Evolutionary conservation across 2,329 filamentous ascomycete species (phyloP).

Genomic region (Neonectria punicea): DNA sequence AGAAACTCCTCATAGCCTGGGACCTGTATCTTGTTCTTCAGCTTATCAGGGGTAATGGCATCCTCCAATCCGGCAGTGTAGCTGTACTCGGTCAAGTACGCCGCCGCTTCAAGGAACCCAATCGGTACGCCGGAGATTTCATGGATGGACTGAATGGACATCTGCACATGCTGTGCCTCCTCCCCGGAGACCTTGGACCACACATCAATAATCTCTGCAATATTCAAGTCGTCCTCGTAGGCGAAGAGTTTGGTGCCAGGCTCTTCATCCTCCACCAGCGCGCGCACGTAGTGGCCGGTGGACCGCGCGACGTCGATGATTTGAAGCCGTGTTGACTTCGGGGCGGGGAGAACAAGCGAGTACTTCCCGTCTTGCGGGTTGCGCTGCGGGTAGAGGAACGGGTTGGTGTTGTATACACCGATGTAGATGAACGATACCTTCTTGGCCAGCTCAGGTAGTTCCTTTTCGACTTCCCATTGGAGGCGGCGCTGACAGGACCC

Average conservation of each 20-base stretch:
- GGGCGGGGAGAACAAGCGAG: conserved; percentile 44
- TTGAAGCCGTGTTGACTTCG: conserved; percentile 44
- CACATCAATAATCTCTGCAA: conserved; percentile 45
- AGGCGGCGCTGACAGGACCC: conserved; percentile 56
- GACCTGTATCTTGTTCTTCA: conserved; percentile 48
- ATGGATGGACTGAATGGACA: conserved; percentile 48
- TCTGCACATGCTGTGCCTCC: conserved; percentile 44
- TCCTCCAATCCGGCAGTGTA: conserved; percentile 53
- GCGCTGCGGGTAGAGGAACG: conserved; percentile 36
- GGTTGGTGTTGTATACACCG: conserved; percentile 36
- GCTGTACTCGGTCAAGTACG: conserved; percentile 51
- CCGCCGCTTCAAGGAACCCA: conserved; percentile 51
- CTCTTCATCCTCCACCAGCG: conserved; percentile 53
- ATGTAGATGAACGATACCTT: conserved; percentile 50
- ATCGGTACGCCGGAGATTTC: conserved; percentile 46
- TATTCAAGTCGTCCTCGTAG: conserved; percentile 52
- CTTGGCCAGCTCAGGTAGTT: conserved; percentile 52
- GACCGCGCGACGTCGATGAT: conserved; percentile 52
- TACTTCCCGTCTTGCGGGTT: conserved; percentile 45
- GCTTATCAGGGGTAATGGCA: conserved; percentile 51
- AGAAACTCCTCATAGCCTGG: conserved; percentile 47
- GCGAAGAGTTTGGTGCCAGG: conserved; percentile 55
- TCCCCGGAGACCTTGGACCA: conserved; percentile 53
- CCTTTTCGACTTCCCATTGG: conserved; percentile 52
- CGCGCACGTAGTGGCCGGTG: conserved; percentile 56